Conservation (phyloP, 768 basidiomycete genomes). For the Boletus eberwhitei region DNA sequence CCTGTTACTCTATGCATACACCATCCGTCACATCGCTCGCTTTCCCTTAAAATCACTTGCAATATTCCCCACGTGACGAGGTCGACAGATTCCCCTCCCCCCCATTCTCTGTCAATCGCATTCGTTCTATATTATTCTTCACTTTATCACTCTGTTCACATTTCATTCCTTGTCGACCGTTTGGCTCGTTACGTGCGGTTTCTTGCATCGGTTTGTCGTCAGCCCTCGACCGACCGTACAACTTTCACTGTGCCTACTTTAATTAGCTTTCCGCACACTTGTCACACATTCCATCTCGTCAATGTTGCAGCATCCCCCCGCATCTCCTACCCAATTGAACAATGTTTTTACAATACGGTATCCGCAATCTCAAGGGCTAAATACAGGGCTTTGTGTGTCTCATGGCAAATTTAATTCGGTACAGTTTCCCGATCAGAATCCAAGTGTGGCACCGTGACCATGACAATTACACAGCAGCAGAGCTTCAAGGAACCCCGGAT, state of each 20-base stretch:
- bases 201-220: conserved; percentile 31
- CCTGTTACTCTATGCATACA: conserved; percentile 57
- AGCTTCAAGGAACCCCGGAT: neutral
- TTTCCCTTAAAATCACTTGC: conserved; percentile 38
- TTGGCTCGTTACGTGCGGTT: conserved; percentile 34
- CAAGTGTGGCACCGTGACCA: neutral
- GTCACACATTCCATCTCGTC: conserved; percentile 33
- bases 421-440: conserved; percentile 11
- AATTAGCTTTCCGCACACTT: conserved; percentile 28
- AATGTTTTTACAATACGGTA: conserved; percentile 37
- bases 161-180: conserved; percentile 34
- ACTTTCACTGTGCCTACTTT: conserved; percentile 33
- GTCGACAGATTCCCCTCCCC: conserved; percentile 52
- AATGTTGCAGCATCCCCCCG: conserved; percentile 45
- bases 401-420: conserved; percentile 5
- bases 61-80: conserved; percentile 48
- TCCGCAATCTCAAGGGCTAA: conserved; percentile 30
- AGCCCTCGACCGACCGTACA: conserved; percentile 24
- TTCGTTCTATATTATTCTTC: conserved; percentile 81
- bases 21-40: conserved; percentile 48
- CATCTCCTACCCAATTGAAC: conserved; percentile 38
- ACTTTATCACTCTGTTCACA: conserved; percentile 60
- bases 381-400: conserved; percentile 26
- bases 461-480: conserved; percentile 16
- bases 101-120: conserved; percentile 43